Percentiles rank a stretch among this genome's conserved stretches.
Conservation (phyloP, 768 basidiomycete genomes). For the Amylocystis lapponica region DNA sequence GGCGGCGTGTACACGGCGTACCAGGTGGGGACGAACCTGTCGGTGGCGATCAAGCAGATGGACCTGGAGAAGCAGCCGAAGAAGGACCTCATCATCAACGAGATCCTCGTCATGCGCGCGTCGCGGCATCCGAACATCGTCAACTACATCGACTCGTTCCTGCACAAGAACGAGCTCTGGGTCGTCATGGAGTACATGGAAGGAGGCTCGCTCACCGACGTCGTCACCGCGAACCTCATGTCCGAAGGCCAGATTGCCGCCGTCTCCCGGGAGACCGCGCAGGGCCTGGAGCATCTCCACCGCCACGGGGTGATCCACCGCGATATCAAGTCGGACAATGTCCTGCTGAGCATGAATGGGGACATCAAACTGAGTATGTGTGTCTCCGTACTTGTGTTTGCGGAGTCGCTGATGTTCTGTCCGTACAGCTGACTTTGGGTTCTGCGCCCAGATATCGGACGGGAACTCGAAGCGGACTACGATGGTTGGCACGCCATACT, state of each 20-base stretch:
- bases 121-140: constrained; percentile 98
- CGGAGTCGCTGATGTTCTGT: background rate
- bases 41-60: constrained; percentile 99
- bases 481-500: constrained; percentile 98
- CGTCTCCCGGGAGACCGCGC: constrained; percentile 86
- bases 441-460: constrained; percentile 94
- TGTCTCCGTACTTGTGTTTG: background rate
- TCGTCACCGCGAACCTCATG: constrained; percentile 94
- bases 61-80: constrained; percentile 99
- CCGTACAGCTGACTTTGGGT: constrained; percentile 88
- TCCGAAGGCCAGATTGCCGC: constrained; percentile 98
- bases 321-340: constrained; percentile 99
- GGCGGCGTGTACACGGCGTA: constrained; percentile 99
- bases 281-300: constrained; percentile 93
- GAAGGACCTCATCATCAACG: constrained; percentile 99
- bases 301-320: constrained; percentile 96
- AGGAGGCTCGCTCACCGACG: constrained; percentile 90
- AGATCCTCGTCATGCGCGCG: constrained; percentile 98
- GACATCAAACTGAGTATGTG: constrained; percentile 97
- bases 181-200: constrained; percentile 99
- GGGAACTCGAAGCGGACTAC: constrained; percentile 90
- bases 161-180: constrained; percentile 98
- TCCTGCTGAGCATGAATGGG: constrained; percentile 84
- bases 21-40: constrained; percentile 90
- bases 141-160: constrained; percentile 98